Conservation (phyloP, 345 rosid genomes). For the Euclidium syriacum region DNA sequence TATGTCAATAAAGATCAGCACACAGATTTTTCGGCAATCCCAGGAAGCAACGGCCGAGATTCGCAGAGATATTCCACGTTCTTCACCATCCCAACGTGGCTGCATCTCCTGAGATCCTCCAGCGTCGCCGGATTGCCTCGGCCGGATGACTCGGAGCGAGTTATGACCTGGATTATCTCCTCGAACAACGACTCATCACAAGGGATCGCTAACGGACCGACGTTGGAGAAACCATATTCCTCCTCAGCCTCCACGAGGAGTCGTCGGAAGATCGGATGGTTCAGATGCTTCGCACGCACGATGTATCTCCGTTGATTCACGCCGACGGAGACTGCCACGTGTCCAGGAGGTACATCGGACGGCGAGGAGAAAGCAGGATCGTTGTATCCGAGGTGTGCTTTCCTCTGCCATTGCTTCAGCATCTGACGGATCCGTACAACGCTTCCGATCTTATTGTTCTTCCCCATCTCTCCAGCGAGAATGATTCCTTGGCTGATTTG, state of each 20-base stretch:
- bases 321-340: constrained; percentile 80
- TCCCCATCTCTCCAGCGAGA: constrained; percentile 24
- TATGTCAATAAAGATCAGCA: neutral
- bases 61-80: constrained; percentile 32
- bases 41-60: constrained; percentile 63
- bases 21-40: constrained; percentile 34
- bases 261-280: constrained; percentile 68
- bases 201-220: constrained; percentile 70
- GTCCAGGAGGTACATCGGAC: constrained; percentile 80
- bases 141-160: constrained; percentile 30
- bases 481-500: constrained; percentile 11
- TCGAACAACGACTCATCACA: constrained; percentile 85
- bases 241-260: constrained; percentile 77
- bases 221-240: constrained; percentile 69
- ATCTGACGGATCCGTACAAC: constrained; percentile 75
- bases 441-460: constrained; percentile 57
- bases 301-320: constrained; percentile 47
- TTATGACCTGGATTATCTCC: constrained; percentile 47
- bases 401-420: constrained; percentile 71
- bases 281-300: constrained; percentile 69
- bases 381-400: constrained; percentile 41
- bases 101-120: constrained; percentile 53
- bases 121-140: constrained; percentile 26
- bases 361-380: too few relatives aligned
- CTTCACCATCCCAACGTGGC: constrained; percentile 40